Base-by-base conservation (phyloP, 352 stramenopile species). In the Phytophthora pluvialis region DNA sequence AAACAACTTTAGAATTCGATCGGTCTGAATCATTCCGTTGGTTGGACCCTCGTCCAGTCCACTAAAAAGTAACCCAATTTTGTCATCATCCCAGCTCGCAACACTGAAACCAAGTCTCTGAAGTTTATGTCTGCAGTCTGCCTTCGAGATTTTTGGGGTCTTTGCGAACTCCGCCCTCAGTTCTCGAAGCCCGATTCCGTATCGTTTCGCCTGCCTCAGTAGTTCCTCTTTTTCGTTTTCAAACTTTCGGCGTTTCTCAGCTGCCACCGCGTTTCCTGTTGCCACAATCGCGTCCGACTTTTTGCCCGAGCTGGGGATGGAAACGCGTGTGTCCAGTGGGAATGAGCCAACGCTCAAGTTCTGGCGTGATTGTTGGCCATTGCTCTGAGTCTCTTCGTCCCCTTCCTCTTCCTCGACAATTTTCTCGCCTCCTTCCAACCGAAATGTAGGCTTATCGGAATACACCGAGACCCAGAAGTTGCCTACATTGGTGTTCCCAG, bases 391-490 rank as follows among this genome's bases (percentile, higher is more conserved):
- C 7, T 81, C 72, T 25, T 89, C 79, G 3, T 84, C 77, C 7
- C 79, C 80, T 72, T 93, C 85, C 52, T 94, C 83, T 70, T 95
- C 85, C 70, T 94, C 87, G 1, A 81, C 83, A 28, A 94, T 93
- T 49, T 73, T 75, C 35, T 95, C 81, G 1, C 85, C 82, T 25
- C 84, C 85, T 72, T 95, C 80, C 8, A 95, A 59, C 7, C 69
- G 69, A 53, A 95, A 94, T 18, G 73, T 77, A 6, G 71, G 16
- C n/a, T 84, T 86, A 48, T 92, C 72, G 0, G 81, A 89, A 44
- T 95, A 95, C 6, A 94, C 78, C 0, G 87, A 95, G 18, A 95
- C 43, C 87, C 87, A 95, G 57, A 95, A 95, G 28, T 55, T 91
- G 0, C 87, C 87, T 12, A 90, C 78, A 32, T 94, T 93, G 2